Conservation (phyloP, 2,329 filamentous ascomycete genomes). For the Colletotrichum melonis region DNA sequence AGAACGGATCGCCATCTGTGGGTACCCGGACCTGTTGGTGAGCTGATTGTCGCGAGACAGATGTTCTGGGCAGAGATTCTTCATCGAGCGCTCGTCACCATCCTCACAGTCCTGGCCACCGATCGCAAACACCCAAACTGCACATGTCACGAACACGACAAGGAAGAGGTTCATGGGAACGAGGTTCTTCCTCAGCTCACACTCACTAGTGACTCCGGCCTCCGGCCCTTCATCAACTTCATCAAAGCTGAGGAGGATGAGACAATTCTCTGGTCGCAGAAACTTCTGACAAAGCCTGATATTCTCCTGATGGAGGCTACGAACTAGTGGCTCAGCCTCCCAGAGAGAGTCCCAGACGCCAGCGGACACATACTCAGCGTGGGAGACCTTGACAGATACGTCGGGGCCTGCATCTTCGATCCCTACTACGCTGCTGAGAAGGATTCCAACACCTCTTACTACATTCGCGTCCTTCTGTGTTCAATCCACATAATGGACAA, state of each 20-base stretch:
- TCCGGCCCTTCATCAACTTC: background rate
- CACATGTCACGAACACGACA: background rate
- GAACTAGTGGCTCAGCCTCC: constrained; percentile 49
- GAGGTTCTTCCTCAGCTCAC: background rate
- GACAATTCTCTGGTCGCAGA: background rate
- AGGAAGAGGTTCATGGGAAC: background rate
- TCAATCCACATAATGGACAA: constrained; percentile 44
- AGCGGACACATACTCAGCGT: constrained; percentile 51
- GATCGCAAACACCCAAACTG: background rate
- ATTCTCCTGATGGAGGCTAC: background rate
- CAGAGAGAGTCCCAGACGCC: constrained; percentile 56
- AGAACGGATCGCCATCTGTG: background rate
- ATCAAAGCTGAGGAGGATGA: background rate
- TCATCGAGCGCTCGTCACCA: background rate
- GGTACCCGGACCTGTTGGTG: background rate
- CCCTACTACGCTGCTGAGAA: constrained; percentile 49
- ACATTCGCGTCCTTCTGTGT: constrained; percentile 50
- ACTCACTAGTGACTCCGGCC: background rate
- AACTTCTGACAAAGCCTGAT: background rate
- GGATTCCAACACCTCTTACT: constrained; percentile 53
- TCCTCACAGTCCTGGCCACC: background rate
- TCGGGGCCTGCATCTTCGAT: constrained; percentile 56
- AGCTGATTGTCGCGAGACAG: background rate
- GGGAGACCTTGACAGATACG: constrained; percentile 50
- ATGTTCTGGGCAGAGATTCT: background rate